Evolutionary conservation across 768 basidiomycete genomes (phyloP).

Genomic region (Scleroderma bovista): DNA sequence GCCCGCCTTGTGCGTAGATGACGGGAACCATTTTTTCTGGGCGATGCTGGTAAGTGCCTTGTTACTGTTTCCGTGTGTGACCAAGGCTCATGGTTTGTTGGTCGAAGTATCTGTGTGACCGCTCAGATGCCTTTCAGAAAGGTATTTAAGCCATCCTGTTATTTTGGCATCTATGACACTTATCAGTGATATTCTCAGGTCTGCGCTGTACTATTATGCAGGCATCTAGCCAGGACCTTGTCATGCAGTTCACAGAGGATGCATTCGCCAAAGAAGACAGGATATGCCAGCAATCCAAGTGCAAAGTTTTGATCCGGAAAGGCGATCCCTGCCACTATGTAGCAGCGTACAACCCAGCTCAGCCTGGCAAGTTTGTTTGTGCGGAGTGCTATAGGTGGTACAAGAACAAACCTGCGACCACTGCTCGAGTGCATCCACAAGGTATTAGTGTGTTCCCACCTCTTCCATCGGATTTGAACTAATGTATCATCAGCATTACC

Average conservation of each 20-base stretch:
- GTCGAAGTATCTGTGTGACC: too few species aligned
- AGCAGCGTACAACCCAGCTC: background rate
- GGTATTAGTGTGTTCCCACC: background rate
- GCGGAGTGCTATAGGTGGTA: constrained; percentile 1
- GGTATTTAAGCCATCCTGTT: background rate
- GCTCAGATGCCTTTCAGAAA: too few species aligned
- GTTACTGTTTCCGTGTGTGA: too few species aligned
- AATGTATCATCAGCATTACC: too few species aligned
- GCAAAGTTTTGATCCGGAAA: background rate
- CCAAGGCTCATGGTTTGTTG: too few species aligned
- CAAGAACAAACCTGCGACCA: background rate
- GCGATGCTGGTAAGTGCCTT: too few species aligned
- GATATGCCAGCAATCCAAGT: background rate
- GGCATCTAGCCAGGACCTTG: background rate
- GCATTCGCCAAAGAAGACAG: background rate
- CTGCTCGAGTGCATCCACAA: background rate
- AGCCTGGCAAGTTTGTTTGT: background rate
- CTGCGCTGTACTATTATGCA: background rate
- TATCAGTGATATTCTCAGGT: background rate
- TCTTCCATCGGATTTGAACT: too few species aligned
- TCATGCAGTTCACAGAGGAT: constrained; percentile 7
- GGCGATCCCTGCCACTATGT: constrained; percentile 6
- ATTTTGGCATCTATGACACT: background rate
- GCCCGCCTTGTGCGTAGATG: too few species aligned
- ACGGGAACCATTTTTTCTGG: too few species aligned